Percentiles rank a stretch among this genome's conserved stretches.
phyloP scores from a whole-genome alignment of 2,329 filamentous ascomycete genomes.

The Fusarium hainanense region DNA sequence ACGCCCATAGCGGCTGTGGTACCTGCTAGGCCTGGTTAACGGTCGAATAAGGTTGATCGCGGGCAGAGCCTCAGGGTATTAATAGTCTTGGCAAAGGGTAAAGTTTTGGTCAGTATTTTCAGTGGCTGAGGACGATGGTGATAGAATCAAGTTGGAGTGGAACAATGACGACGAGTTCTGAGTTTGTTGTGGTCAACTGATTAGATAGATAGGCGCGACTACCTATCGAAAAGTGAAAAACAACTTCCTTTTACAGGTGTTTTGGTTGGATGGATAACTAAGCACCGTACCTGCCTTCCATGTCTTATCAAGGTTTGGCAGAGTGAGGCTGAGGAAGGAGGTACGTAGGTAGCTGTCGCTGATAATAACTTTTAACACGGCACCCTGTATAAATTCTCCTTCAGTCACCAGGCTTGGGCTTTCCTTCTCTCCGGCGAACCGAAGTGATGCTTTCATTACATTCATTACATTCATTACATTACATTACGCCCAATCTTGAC shows the following conservation, averaged over 20 bases:
- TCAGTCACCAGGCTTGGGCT: not conserved
- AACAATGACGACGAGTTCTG: not conserved
- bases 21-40: slow-evolving; percentile 2
- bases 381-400: not conserved
- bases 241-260: slow-evolving; percentile 8
- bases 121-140: not conserved
- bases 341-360: not conserved
- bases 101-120: not conserved
- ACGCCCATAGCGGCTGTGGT: not conserved
- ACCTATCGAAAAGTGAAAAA: slow-evolving; percentile 1
- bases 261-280: slow-evolving; percentile 12
- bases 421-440: slow-evolving; percentile 6
- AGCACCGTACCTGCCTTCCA: slow-evolving; percentile 1
- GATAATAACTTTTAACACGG: not conserved
- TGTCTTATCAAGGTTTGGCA: slow-evolving; percentile 21
- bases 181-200: not conserved
- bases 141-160: not conserved
- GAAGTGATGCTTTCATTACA: not conserved
- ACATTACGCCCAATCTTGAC: not conserved
- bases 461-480: slow-evolving; percentile 5
- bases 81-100: not conserved
- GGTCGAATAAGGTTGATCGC: slow-evolving; percentile 16
- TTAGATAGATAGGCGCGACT: slow-evolving; percentile 8
- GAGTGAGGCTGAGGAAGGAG: slow-evolving; percentile 9
- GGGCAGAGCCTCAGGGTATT: slow-evolving; percentile 24